Conservation (phyloP, 2,329 filamentous ascomycete species). For the Neoscytalidium dimidiatum region DNA sequence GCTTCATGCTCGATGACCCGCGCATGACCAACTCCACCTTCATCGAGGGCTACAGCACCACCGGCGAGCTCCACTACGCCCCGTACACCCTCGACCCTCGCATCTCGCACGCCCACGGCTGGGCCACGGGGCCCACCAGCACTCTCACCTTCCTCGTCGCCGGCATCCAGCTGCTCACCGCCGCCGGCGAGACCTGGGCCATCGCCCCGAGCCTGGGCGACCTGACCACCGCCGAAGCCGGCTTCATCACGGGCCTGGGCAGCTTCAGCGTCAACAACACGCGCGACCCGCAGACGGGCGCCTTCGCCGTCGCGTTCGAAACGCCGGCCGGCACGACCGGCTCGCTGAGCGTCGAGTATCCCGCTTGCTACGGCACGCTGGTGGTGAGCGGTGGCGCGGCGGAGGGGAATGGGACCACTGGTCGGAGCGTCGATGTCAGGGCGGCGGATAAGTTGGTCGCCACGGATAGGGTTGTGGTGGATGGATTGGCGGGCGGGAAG, state of each 20-base stretch:
- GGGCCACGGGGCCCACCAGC: slow-evolving; percentile 39
- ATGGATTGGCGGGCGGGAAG: slow-evolving; percentile 27
- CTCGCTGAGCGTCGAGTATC: slow-evolving; percentile 29
- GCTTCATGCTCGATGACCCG: slow-evolving; percentile 60
- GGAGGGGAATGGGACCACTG: too few relatives aligned
- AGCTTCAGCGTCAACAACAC: slow-evolving; percentile 31
- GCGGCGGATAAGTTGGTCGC: not conserved
- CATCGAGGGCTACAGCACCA: slow-evolving; percentile 59
- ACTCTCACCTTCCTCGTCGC: slow-evolving; percentile 45
- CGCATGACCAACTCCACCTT: slow-evolving; percentile 61
- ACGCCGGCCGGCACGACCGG: slow-evolving; percentile 34
- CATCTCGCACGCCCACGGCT: slow-evolving; percentile 47
- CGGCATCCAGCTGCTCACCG: slow-evolving; percentile 44
- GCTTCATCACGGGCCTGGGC: slow-evolving; percentile 49
- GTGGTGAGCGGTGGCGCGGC: slow-evolving; percentile 2
- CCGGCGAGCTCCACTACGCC: slow-evolving; percentile 54
- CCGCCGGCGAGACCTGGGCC: slow-evolving; percentile 45
- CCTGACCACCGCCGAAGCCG: slow-evolving; percentile 45
- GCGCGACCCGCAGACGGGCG: slow-evolving; percentile 19
- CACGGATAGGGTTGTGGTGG: slow-evolving; percentile 22
- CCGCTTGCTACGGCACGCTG: slow-evolving; percentile 27
- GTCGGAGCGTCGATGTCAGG: not conserved
- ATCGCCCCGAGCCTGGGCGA: slow-evolving; percentile 49
- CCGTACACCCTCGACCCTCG: slow-evolving; percentile 39
- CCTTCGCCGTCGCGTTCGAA: slow-evolving; percentile 34